Conservation (phyloP, 1,139 yeast species). For the Pneumocystis murina region DNA sequence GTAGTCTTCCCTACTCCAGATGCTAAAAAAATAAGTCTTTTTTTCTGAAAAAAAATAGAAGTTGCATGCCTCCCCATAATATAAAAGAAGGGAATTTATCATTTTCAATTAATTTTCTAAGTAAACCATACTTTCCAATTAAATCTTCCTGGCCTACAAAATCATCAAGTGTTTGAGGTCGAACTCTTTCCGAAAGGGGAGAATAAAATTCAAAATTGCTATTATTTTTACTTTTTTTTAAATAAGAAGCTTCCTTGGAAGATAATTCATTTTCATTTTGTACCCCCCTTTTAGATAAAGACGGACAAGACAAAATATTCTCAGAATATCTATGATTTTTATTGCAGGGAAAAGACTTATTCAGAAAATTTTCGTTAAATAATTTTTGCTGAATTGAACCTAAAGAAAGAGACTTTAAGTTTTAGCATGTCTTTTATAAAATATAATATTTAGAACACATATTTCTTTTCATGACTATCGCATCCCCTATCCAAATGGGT, state of each 20-base stretch:
- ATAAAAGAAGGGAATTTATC: constrained; percentile 61
- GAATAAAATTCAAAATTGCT: constrained; percentile 7
- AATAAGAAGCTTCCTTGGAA: constrained; percentile 6
- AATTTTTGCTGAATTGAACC: neutral
- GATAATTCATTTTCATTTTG: neutral
- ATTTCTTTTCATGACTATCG: neutral
- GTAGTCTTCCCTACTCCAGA: constrained; percentile 65
- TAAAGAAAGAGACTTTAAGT: neutral
- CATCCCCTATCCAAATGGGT: neutral
- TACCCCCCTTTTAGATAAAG: neutral
- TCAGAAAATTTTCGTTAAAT: neutral
- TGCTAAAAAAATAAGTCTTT: neutral
- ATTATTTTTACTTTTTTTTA: neutral
- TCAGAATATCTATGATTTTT: neutral
- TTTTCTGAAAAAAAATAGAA: constrained; percentile 47
- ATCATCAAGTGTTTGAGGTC: constrained; percentile 62
- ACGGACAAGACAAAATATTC: neutral
- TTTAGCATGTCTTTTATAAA: neutral
- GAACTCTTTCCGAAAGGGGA: constrained; percentile 73
- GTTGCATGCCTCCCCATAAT: constrained; percentile 55
- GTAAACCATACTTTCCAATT: constrained; percentile 56
- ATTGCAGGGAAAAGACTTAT: neutral
- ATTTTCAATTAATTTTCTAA: constrained; percentile 50
- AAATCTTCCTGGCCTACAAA: constrained; percentile 79
- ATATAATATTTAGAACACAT: neutral